A percentile compares a stretch with the other conserved stretches of the same genome.
Evolutionary conservation across 306 rosid genomes (phyloP).

Genomic region (Dalbergia cochinchinensis): DNA sequence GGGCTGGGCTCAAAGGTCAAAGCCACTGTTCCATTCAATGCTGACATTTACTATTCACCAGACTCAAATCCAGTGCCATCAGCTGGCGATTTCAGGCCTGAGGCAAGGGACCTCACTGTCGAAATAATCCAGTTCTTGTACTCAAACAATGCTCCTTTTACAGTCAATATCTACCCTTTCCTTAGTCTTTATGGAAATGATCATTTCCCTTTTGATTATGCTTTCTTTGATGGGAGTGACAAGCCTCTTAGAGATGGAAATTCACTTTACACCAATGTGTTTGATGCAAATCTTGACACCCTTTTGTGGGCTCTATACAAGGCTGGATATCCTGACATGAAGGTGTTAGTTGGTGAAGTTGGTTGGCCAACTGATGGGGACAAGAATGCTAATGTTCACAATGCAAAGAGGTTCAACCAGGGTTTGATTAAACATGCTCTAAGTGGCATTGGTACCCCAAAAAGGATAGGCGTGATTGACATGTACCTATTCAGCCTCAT

Average conservation of each 20-base stretch:
- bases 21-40: conserved; percentile 90
- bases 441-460: conserved; percentile 82
- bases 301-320: conserved; percentile 68
- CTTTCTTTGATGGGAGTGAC: conserved; percentile 79
- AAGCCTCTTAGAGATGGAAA: conserved; percentile 71
- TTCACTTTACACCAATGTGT: conserved; percentile 72
- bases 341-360: conserved; percentile 76
- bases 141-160: conserved; percentile 73
- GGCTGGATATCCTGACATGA: conserved; percentile 80
- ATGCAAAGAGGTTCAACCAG: conserved; percentile 77
- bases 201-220: conserved; percentile 88
- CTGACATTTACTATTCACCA: conserved; percentile 87
- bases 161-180: conserved; percentile 89
- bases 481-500: conserved; percentile 75
- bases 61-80: conserved; percentile 85
- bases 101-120: conserved; percentile 61
- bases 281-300: conserved; percentile 87
- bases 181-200: conserved; percentile 76
- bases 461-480: conserved; percentile 63
- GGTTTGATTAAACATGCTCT: conserved; percentile 69
- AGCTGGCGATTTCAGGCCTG: conserved; percentile 88
- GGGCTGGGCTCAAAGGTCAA: conserved; percentile 72
- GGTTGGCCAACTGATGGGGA: conserved; percentile 97
- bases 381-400: conserved; percentile 59
- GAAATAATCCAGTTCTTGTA: conserved; percentile 70